phyloP scores from a whole-genome alignment of 2,329 filamentous ascomycete species.

The Penicillium olsonii region DNA sequence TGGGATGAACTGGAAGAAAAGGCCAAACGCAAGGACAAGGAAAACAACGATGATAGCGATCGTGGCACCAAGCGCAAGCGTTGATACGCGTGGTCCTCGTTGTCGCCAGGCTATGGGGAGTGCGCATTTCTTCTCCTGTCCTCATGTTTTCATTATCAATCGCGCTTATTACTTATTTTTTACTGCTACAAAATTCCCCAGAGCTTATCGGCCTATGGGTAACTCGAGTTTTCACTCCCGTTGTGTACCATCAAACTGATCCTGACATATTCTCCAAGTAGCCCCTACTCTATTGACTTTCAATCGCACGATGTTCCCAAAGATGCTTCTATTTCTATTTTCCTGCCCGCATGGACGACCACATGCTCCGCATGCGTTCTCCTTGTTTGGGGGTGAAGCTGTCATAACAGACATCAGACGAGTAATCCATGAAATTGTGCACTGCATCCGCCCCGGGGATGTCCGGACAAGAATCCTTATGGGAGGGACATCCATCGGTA shows the following conservation, averaged over 20 bases:
- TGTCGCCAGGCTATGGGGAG: no score
- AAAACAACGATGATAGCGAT: slow-evolving; percentile 58
- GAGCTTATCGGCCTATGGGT: no score
- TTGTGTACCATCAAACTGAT: not conserved
- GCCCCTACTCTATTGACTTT: not conserved
- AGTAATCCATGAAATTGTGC: slow-evolving; percentile 64
- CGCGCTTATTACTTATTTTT: not conserved
- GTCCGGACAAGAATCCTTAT: slow-evolving; percentile 54
- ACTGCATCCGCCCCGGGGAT: slow-evolving; percentile 52
- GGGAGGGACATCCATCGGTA: slow-evolving; percentile 58
- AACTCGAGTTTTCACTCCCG: no score
- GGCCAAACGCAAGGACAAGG: slow-evolving; percentile 65
- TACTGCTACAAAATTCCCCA: not conserved
- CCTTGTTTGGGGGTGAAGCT: slow-evolving; percentile 54
- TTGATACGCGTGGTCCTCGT: slow-evolving; percentile 32
- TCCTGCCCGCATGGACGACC: slow-evolving; percentile 44
- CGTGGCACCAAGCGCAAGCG: slow-evolving; percentile 74
- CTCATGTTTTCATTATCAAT: slow-evolving; percentile 1
- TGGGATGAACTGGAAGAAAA: slow-evolving; percentile 96
- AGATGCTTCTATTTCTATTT: slow-evolving; percentile 24
- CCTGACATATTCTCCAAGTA: not conserved
- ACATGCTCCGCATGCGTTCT: slow-evolving; percentile 55
- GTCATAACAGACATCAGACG: slow-evolving; percentile 57
- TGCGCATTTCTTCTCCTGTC: slow-evolving; percentile 5
- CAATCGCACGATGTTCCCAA: not conserved